A percentile compares a stretch with the other conserved stretches of the same genome.
These are phyloP conservation scores for Yarrowia alimentaria DNA, from an alignment of 805 yeast genomes.

Conservation along the genomic window DNA sequence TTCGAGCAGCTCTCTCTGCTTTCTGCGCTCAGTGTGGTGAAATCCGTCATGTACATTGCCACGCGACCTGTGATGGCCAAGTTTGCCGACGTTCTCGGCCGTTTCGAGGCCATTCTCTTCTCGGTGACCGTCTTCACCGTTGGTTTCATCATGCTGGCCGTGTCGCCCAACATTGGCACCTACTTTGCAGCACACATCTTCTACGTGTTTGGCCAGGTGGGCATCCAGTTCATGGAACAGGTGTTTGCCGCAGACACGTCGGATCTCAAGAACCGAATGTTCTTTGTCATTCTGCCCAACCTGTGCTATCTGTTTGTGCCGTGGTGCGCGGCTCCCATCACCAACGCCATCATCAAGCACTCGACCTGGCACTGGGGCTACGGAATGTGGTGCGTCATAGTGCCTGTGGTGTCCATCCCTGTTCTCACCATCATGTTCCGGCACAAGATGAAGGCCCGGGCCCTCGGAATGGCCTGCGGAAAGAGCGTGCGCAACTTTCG, in stretches of 20 bases:
- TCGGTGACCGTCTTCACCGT: constrained; percentile 38
- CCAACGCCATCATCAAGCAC: constrained; percentile 36
- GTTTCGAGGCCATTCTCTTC: constrained; percentile 42
- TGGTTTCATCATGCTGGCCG: too few species aligned
- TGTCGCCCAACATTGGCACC: constrained; percentile 40
- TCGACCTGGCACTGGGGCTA: constrained; percentile 54
- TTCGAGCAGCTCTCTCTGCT: constrained; percentile 44
- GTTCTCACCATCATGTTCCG: neutral
- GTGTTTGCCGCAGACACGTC: constrained; percentile 42
- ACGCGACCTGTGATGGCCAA: constrained; percentile 45
- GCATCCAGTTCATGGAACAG: constrained; percentile 41
- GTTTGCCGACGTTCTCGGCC: constrained; percentile 44
- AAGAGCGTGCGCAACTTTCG: neutral
- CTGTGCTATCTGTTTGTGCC: constrained; percentile 44
- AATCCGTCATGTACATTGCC: constrained; percentile 43
- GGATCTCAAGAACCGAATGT: constrained; percentile 44
- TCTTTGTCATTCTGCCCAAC: constrained; percentile 41
- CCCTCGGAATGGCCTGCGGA: neutral
- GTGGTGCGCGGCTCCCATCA: constrained; percentile 42
- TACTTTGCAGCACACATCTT: constrained; percentile 44
- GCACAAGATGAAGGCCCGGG: neutral
- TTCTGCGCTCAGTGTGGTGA: constrained; percentile 44
- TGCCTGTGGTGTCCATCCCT: constrained; percentile 39
- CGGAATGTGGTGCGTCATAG: constrained; percentile 49
- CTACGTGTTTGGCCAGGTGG: constrained; percentile 43